Base-by-base conservation (phyloP, 78 protist species). In the Salpingoeca rosetta region DNA sequence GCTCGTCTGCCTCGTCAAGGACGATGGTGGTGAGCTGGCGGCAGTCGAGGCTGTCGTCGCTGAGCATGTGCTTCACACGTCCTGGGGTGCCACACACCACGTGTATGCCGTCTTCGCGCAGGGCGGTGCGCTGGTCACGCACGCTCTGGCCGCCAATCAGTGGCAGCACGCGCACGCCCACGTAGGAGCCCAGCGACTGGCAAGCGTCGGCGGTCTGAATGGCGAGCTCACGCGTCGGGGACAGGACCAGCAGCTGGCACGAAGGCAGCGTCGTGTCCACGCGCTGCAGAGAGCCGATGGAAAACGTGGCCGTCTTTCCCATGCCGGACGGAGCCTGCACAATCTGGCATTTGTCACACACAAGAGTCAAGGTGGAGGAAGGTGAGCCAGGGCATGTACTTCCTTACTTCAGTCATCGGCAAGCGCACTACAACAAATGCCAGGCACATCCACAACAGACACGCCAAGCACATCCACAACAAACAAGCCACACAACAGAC, bases 1-100 rank as follows among this genome's bases (percentile, higher is more conserved):
- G 96, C 90, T 99, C 99, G 83, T 99, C 99, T 44, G 99, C 99
- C 87, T 99, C 99, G 84, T 99, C 99, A 44, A 99, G 94, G 41
- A 95, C 95, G 44, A 98, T 95, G 82, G 91, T 86, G 45, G 76
- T 86, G 82, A 99, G 81, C 82, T 77, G 25, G 25, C 88, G 88
- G 42, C 93, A 45, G 80, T 83, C 57, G 85, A 98, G 92, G 36
- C 90, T 91, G 38, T 97, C 88, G n/a, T 98, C 92, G 83, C 90
- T 35, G 86, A 98, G 92, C 99, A 99, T 96, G 89, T 97, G 99
- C 81, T 77, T 87, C 82, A 98, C 99, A 80, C 99, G 96, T 41
- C 99, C 99, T 57, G 99, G 99, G 0, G 99, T 99, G 72, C 99
- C 99, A 39, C 97, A 97, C 35, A 98, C 96, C 12, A 99, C 83